These are phyloP conservation scores for Blastobotrys indianensis DNA, from an alignment of 1,139 yeast genomes.

Conservation along the genomic window DNA sequence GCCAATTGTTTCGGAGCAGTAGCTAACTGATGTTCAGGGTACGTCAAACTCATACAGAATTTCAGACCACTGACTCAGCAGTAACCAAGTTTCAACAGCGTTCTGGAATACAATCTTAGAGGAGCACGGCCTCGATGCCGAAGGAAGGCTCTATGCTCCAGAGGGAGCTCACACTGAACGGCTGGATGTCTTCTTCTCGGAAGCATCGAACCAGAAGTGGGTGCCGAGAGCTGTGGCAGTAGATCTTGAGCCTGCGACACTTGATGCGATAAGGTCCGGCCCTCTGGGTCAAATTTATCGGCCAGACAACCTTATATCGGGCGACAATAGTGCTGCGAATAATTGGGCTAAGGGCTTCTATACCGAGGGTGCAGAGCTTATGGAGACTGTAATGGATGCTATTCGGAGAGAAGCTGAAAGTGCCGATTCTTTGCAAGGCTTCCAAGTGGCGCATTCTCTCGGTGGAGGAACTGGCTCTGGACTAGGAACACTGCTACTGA, in stretches of 20 bases:
- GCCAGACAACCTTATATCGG: constrained; percentile 42
- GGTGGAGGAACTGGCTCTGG: constrained; percentile 47
- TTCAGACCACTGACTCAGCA: constrained; percentile 23
- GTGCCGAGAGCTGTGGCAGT: constrained; percentile 45
- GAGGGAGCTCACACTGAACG: constrained; percentile 34
- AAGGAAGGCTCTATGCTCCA: constrained; percentile 37
- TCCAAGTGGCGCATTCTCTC: constrained; percentile 43
- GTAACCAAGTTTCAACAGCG: constrained; percentile 66
- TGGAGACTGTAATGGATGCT: constrained; percentile 42
- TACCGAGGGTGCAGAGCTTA: constrained; percentile 44
- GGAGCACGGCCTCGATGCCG: constrained; percentile 57
- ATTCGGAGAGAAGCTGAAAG: constrained; percentile 43
- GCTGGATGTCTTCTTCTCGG: constrained; percentile 30
- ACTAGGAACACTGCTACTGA: constrained; percentile 39
- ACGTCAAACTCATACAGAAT: neutral
- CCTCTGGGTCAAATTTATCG: constrained; percentile 40
- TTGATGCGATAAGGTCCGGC: constrained; percentile 40
- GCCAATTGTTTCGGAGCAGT: neutral
- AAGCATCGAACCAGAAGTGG: constrained; percentile 38
- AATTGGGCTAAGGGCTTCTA: constrained; percentile 47
- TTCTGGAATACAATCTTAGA: constrained; percentile 66
- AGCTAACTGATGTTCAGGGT: neutral
- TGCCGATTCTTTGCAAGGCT: constrained; percentile 42
- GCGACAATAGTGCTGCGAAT: constrained; percentile 44
- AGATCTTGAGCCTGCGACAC: constrained; percentile 43